These are phyloP conservation scores for Scheffersomyces cryptocercus DNA, from an alignment of 1,139 yeast species.

Conservation along the genomic window DNA sequence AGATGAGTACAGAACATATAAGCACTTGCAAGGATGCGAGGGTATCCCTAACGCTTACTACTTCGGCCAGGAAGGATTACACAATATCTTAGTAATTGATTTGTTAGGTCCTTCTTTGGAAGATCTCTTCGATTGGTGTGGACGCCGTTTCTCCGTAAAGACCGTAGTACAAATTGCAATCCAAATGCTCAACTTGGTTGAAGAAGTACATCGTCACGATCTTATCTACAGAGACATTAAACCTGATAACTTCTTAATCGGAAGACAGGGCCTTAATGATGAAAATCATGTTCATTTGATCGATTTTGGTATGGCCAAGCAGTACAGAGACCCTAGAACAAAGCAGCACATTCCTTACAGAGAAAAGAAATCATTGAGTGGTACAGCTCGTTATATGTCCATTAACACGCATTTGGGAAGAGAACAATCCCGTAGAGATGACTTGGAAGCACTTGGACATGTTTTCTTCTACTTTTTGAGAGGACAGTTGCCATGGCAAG, in stretches of 20 bases:
- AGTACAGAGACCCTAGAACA: constrained; percentile 92
- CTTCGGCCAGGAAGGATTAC: constrained; percentile 97
- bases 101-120: constrained; percentile 93
- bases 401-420: constrained; percentile 96
- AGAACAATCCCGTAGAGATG: constrained; percentile 95
- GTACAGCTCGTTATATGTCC: constrained; percentile 97
- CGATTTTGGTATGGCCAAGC: constrained; percentile 98
- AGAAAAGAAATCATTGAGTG: constrained; percentile 90
- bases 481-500: constrained; percentile 98
- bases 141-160: constrained; percentile 81
- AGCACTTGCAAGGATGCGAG: constrained; percentile 71
- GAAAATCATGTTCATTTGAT: constrained; percentile 63
- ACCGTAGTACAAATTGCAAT: constrained; percentile 90
- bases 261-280: constrained; percentile 59
- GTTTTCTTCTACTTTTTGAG: constrained; percentile 90
- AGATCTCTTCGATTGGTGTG: constrained; percentile 98
- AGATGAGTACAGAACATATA: constrained; percentile 93
- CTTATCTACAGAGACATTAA: constrained; percentile 92
- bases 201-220: constrained; percentile 85
- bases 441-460: constrained; percentile 92
- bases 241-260: constrained; percentile 92
- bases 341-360: constrained; percentile 95
- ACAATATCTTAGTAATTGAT: constrained; percentile 90
- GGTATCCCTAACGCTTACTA: constrained; percentile 96
- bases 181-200: constrained; percentile 87